Percentiles rank a stretch among this genome's conserved stretches.
Evolutionary conservation across 1,139 yeast species (phyloP).

Genomic region (Protomyces pachydermus): DNA sequence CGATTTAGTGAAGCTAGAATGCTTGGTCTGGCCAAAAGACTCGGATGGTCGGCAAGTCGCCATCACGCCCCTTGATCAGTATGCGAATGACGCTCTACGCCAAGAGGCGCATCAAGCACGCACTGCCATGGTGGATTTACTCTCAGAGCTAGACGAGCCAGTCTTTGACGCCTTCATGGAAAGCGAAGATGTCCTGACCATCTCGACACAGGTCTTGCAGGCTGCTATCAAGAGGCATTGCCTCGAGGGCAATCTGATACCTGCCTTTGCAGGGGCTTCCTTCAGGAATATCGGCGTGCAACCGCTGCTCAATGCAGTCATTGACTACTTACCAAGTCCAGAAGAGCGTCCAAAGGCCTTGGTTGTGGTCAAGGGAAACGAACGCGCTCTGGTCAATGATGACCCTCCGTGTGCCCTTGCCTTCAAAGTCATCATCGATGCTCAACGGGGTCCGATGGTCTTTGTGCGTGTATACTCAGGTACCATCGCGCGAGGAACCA

Average conservation of each 20-base stretch:
- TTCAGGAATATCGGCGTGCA: conserved; percentile 92
- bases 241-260: conserved; percentile 54
- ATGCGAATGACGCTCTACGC: conserved; percentile 37
- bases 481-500: conserved; percentile 55
- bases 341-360: conserved; percentile 50
- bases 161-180: conserved; percentile 68
- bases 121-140: conserved; percentile 72
- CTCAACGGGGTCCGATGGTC: conserved; percentile 71
- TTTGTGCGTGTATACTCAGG: conserved; percentile 89
- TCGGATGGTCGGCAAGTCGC: conserved; percentile 50
- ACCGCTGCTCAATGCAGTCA: conserved; percentile 80
- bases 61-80: conserved; percentile 45
- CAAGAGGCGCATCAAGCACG: conserved; percentile 57
- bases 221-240: conserved; percentile 62
- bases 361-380: conserved; percentile 1
- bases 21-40: conserved; percentile 60
- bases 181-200: conserved; percentile 43
- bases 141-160: conserved; percentile 74
- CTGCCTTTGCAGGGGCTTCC: conserved; percentile 89
- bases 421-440: conserved; percentile 84
- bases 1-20: conserved; percentile 66
- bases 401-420: conserved; percentile 66
- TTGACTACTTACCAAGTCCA: conserved; percentile 78
- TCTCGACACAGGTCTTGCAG: conserved; percentile 49
- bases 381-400: background rate